Base-by-base conservation (phyloP, 495 filamentous ascomycete species). In the Talaromyces proteolyticus region DNA sequence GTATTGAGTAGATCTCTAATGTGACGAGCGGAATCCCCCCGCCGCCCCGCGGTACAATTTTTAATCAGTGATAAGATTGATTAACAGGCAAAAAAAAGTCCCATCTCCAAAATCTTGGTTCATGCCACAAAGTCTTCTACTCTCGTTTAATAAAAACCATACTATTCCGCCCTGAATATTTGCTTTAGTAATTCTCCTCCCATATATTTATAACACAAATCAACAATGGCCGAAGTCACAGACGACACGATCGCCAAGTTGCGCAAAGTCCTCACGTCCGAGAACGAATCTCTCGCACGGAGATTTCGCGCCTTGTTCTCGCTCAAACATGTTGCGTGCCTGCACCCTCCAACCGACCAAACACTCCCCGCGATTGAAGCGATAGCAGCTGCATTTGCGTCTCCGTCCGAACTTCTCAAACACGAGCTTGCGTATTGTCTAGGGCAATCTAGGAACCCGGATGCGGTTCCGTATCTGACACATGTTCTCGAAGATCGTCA, bases 231-330 rank as follows among this genome's bases (percentile, higher is more conserved):
- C n/a, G 49, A 43, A 34, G 48, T 25, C 12, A 23, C 51, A 11
- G 59, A 68, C 52, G 52, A 55, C 41, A 70, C 68, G 4, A 57
- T 91, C 58, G 55, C 72, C 41, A 62, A 75, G 42, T 83, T 96
- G 41, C 87, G 90, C 59, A 75, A 84, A 56, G 83, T 85, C 55
- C 84, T 98, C 46, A 81, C 75, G 56, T 82, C 85, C 49, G 91
- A 97, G 69, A 66, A 75, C 24, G 81, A 85, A 50, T 84, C 92
- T 20, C 87, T 98, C 51, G 86, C 91, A 42, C 77, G 86, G 51
- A 89, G 92, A 50, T 99, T 97, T 72, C 91, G 93, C 59, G 94
- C 93, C 21, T 87, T 97, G 56, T 99, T 99, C 75, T 96, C 93
- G 11, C 82, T 99, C 47, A 97, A 97, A 70, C 84, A 96, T 66